Percentiles rank a stretch among this genome's conserved stretches.
Conservation (phyloP, 345 rosid species). For the Populus pruinosa region DNA sequence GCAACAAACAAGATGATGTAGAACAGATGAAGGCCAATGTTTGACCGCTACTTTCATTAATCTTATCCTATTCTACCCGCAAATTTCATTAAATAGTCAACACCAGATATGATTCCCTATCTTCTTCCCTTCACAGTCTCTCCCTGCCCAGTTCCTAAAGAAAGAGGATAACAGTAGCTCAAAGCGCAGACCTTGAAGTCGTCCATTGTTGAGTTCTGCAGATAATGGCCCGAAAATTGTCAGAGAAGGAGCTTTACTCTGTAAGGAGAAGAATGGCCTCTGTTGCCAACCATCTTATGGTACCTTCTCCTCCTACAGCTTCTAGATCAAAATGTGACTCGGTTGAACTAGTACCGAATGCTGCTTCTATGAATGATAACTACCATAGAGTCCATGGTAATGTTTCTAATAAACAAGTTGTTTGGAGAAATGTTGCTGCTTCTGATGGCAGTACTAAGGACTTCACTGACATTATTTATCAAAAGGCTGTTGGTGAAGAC, state of each 20-base stretch:
- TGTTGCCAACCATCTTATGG: constrained; percentile 48
- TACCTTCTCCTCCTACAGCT: neutral
- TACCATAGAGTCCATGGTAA: constrained; percentile 75
- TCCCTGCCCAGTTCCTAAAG: neutral
- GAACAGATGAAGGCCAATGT: too few relatives aligned
- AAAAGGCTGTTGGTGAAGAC: constrained; percentile 78
- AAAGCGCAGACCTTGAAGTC: neutral
- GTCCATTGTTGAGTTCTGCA: neutral
- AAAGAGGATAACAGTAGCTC: neutral
- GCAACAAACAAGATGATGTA: too few relatives aligned
- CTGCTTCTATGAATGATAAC: constrained; percentile 53
- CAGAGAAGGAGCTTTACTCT: constrained; percentile 31
- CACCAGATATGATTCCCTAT: neutral
- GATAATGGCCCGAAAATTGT: constrained; percentile 19
- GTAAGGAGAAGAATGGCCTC: constrained; percentile 51
- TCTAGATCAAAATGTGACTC: constrained; percentile 16
- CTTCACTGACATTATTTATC: constrained; percentile 70
- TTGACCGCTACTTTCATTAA: neutral
- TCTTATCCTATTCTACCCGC: neutral
- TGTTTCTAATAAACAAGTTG: constrained; percentile 50
- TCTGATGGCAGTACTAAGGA: constrained; percentile 40
- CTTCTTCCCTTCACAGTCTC: neutral
- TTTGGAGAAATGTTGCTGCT: constrained; percentile 51
- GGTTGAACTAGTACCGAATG: constrained; percentile 23
- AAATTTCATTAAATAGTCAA: neutral